phyloP scores from a whole-genome alignment of 2,329 filamentous ascomycete species.

The Beauveria asiatica region DNA sequence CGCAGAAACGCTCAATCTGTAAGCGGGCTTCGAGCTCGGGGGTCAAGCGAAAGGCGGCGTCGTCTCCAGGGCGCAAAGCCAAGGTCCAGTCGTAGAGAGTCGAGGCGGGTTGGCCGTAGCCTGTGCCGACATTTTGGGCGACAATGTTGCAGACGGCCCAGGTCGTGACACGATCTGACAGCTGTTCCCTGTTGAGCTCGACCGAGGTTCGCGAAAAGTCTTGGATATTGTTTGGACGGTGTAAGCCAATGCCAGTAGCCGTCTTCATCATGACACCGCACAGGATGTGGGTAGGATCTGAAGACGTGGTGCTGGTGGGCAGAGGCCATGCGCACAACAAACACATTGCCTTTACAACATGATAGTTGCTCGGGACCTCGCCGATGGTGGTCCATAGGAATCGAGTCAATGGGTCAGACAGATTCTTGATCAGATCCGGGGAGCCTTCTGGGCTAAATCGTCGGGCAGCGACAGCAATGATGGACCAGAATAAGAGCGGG shows the following conservation, averaged over 20 bases:
- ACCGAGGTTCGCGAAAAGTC: slow-evolving; percentile 72
- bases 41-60: slow-evolving; percentile 49
- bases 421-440: slow-evolving; percentile 54
- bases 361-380: slow-evolving; percentile 69
- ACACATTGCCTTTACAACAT: slow-evolving; percentile 73
- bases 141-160: slow-evolving; percentile 85
- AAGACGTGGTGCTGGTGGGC: slow-evolving; percentile 71
- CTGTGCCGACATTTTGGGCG: slow-evolving; percentile 72
- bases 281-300: slow-evolving; percentile 73
- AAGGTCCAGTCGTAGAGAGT: slow-evolving; percentile 70
- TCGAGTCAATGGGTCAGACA: slow-evolving; percentile 60
- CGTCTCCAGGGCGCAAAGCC: slow-evolving; percentile 50
- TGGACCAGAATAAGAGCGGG: slow-evolving; percentile 77
- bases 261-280: slow-evolving; percentile 82
- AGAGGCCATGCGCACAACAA: slow-evolving; percentile 75
- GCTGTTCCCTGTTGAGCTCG: slow-evolving; percentile 68
- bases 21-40: slow-evolving; percentile 59
- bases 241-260: slow-evolving; percentile 73
- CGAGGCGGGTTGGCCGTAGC: slow-evolving; percentile 73
- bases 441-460: slow-evolving; percentile 52
- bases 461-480: slow-evolving; percentile 65
- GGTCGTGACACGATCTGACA: slow-evolving; percentile 68
- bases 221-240: slow-evolving; percentile 72
- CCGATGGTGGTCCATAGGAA: slow-evolving; percentile 71
- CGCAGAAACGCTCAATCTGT: slow-evolving; percentile 65